Conservation (phyloP, 306 rosid species). For the Carpinus viminea region DNA sequence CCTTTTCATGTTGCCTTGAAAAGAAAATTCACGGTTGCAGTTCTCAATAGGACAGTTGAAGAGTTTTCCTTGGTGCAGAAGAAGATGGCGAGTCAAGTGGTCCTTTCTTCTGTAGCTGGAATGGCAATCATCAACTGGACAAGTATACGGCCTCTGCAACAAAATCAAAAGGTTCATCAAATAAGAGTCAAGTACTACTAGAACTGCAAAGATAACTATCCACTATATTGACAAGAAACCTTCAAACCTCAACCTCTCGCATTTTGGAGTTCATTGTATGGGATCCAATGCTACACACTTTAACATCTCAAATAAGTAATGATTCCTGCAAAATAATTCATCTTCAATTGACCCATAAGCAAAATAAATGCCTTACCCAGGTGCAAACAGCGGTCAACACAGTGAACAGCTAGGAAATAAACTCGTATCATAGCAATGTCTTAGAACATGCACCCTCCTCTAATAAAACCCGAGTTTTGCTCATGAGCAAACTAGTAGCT, state of each 20-base stretch:
- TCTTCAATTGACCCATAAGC: constrained; percentile 33
- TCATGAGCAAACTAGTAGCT: background rate
- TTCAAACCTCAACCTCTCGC: constrained; percentile 83
- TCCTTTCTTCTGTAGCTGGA: constrained; percentile 86
- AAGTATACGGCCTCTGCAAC: constrained; percentile 68
- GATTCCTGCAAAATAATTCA: constrained; percentile 62
- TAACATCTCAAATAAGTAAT: constrained; percentile 34
- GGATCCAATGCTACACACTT: constrained; percentile 99
- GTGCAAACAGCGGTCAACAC: background rate
- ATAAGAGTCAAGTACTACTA: background rate
- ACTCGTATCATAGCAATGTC: background rate
- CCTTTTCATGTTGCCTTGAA: constrained; percentile 53
- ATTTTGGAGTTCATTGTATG: constrained; percentile 90
- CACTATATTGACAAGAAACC: constrained; percentile 13
- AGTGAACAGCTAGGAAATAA: background rate
- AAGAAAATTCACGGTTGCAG: constrained; percentile 55
- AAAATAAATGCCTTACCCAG: background rate
- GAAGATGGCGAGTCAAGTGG: constrained; percentile 81
- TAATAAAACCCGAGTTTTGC: no score
- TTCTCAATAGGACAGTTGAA: constrained; percentile 66
- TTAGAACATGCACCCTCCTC: background rate
- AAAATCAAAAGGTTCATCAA: constrained; percentile 2
- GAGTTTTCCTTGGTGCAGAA: constrained; percentile 62
- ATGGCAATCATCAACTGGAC: constrained; percentile 64
- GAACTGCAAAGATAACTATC: background rate